Conservation (phyloP, 495 filamentous ascomycete genomes). For the Penicillium samsonianum region DNA sequence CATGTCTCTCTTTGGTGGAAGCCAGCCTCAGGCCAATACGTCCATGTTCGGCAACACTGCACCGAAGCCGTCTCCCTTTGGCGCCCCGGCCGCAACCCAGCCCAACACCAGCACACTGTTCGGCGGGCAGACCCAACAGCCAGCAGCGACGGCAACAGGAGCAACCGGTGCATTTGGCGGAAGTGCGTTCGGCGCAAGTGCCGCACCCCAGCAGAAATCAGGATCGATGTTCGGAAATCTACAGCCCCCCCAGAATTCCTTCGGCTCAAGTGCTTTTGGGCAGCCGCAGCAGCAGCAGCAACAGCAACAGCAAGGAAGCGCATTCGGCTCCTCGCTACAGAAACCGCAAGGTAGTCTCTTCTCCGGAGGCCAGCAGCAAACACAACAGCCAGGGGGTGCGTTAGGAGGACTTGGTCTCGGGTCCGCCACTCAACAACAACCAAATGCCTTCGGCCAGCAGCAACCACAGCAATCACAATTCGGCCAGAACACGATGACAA, state of each 20-base stretch:
- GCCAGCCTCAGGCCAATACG: slow-evolving; percentile 30
- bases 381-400: slow-evolving; percentile 31
- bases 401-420: slow-evolving; percentile 27
- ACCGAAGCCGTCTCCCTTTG: slow-evolving; percentile 43
- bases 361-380: slow-evolving; percentile 40
- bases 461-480: slow-evolving; percentile 39
- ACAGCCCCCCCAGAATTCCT: slow-evolving; percentile 37
- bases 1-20: slow-evolving; percentile 48
- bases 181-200: slow-evolving; percentile 29
- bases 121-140: slow-evolving; percentile 31
- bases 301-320: slow-evolving; percentile 29
- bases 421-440: slow-evolving; percentile 27
- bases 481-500: slow-evolving; percentile 32
- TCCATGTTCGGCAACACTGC: slow-evolving; percentile 36
- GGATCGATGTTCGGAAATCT: slow-evolving; percentile 41
- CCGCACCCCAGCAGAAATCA: slow-evolving; percentile 31
- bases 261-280: slow-evolving; percentile 25
- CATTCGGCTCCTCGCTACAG: slow-evolving; percentile 37
- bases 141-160: slow-evolving; percentile 14
- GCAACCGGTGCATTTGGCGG: slow-evolving; percentile 35
- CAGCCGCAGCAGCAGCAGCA: slow-evolving; percentile 15
- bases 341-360: slow-evolving; percentile 43
- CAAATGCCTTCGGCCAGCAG: slow-evolving; percentile 38
- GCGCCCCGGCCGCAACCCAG: slow-evolving; percentile 24
- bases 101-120: slow-evolving; percentile 30